phyloP scores from a whole-genome alignment of 305 asterid genomes.

The Fraxinus floribunda region DNA sequence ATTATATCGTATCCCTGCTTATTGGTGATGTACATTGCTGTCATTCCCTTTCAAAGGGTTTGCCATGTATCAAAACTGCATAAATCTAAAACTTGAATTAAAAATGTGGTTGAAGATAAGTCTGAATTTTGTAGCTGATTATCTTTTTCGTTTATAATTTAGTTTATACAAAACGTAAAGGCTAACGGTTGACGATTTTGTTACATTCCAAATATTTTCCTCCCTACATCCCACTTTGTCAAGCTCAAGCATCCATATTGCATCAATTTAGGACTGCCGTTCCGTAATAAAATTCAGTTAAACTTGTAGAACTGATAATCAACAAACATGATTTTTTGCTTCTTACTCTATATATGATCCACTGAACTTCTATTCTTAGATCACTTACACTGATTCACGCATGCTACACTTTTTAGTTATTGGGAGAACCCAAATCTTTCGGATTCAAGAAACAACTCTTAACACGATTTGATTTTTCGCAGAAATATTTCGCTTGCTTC shows the following conservation, averaged over 20 bases:
- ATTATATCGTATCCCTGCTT: not conserved
- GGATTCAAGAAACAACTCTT: not conserved
- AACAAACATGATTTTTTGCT: not conserved
- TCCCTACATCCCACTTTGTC: not conserved
- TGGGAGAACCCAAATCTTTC: too few relatives aligned
- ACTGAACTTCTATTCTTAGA: not conserved
- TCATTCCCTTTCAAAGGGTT: not conserved
- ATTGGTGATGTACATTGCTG: not conserved
- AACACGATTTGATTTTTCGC: constrained; percentile 28
- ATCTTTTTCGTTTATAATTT: not conserved
- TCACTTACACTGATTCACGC: not conserved
- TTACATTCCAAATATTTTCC: not conserved
- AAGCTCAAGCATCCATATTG: not conserved
- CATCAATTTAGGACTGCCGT: not conserved
- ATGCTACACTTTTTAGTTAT: too few relatives aligned
- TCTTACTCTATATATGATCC: not conserved
- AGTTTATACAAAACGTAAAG: not conserved
- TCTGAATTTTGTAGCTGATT: not conserved
- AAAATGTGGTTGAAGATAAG: not conserved
- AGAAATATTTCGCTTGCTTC: constrained; percentile 91
- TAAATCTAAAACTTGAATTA: not conserved
- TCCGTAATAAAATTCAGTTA: not conserved
- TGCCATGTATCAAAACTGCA: not conserved
- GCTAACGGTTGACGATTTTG: not conserved
- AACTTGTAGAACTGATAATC: not conserved